Evolutionary conservation across 1,284 basidiomycete genomes (phyloP).

Genomic region (Cryptococcus sp.): DNA sequence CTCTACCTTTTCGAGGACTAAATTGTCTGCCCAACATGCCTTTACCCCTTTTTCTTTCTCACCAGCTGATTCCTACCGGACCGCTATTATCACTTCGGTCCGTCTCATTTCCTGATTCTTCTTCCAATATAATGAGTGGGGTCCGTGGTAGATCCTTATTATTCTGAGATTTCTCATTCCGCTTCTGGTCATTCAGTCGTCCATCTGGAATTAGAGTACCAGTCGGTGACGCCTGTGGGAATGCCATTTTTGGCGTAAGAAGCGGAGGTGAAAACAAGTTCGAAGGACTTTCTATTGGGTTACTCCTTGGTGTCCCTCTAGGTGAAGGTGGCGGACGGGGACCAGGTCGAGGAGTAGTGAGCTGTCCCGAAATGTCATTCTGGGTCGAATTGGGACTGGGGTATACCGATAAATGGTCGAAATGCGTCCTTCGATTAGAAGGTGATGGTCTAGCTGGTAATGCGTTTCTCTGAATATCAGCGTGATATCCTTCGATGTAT

Average conservation of each 20-base stretch:
- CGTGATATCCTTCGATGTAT: background rate
- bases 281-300: background rate
- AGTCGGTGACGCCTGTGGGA: background rate
- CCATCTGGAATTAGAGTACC: background rate
- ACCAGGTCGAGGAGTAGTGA: background rate
- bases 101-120: too few relatives aligned
- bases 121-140: too few relatives aligned
- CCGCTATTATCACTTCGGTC: too few relatives aligned
- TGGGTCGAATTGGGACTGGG: background rate
- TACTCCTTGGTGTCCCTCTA: background rate
- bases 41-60: too few relatives aligned
- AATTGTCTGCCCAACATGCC: too few relatives aligned
- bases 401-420: too few relatives aligned
- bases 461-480: slow-evolving; percentile 47
- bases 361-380: background rate
- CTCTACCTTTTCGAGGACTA: too few relatives aligned
- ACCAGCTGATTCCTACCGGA: too few relatives aligned
- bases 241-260: background rate
- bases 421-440: background rate
- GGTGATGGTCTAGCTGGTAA: slow-evolving; percentile 10
- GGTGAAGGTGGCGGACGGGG: background rate
- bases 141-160: too few relatives aligned
- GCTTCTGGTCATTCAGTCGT: too few relatives aligned
- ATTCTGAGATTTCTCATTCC: too few relatives aligned
- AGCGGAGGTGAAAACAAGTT: background rate